A percentile compares a stretch with the other conserved stretches of the same genome.
Evolutionary conservation across 805 yeast species (phyloP).

Genomic region (Candida krabiensis): DNA sequence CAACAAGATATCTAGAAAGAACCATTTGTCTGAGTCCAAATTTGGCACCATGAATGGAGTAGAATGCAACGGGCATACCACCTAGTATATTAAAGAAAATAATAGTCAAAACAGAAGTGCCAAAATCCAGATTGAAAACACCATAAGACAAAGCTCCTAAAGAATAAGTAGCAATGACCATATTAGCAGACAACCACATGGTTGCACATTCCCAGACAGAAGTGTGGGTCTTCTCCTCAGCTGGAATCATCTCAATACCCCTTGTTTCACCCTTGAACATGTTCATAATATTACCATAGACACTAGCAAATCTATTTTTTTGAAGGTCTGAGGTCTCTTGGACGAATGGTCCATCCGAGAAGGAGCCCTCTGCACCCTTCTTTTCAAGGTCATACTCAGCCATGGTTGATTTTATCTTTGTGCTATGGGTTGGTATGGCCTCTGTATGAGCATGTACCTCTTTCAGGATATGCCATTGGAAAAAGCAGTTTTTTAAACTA

Average conservation of each 20-base stretch:
- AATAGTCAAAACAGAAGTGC: slow-evolving; percentile 65
- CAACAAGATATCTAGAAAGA: slow-evolving; percentile 73
- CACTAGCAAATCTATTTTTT: slow-evolving; percentile 11
- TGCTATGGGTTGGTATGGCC: too few species aligned
- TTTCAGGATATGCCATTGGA: too few species aligned
- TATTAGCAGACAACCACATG: slow-evolving; percentile 90
- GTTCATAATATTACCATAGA: slow-evolving; percentile 26
- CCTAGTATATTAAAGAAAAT: slow-evolving; percentile 77
- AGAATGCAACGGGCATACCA: slow-evolving; percentile 75
- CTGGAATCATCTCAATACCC: slow-evolving; percentile 82
- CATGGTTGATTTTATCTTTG: slow-evolving; percentile 7
- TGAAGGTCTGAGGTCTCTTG: slow-evolving; percentile 23
- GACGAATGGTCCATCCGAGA: slow-evolving; percentile 23
- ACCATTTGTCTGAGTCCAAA: slow-evolving; percentile 89
- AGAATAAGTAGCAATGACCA: slow-evolving; percentile 81
- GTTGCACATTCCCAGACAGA: slow-evolving; percentile 71
- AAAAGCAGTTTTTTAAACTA: too few species aligned
- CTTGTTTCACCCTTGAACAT: slow-evolving; percentile 53
- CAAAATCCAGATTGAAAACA: slow-evolving; percentile 67
- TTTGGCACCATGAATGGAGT: slow-evolving; percentile 78
- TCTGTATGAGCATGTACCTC: too few species aligned
- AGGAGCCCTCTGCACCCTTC: slow-evolving; percentile 22
- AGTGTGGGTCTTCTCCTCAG: slow-evolving; percentile 70
- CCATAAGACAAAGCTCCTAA: slow-evolving; percentile 69
- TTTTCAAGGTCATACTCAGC: slow-evolving; percentile 27